Conservation (phyloP, 2,329 filamentous ascomycete species). For the Cryphonectria radicalis region DNA sequence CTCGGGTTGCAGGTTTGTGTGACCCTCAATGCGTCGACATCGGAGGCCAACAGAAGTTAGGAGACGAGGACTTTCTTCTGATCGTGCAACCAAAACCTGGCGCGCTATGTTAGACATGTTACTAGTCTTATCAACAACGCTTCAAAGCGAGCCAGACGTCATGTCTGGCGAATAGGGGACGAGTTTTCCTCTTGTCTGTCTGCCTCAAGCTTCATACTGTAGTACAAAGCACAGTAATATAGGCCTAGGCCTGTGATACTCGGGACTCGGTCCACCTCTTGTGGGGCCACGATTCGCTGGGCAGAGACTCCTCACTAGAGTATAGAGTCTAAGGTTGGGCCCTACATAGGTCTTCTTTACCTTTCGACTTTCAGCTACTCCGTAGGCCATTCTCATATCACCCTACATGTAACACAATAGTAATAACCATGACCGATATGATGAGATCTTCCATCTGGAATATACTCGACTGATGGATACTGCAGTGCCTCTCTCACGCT, state of each 20-base stretch:
- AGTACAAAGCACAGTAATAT: not conserved
- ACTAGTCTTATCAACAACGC: conserved; percentile 9
- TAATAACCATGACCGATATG: too few species aligned
- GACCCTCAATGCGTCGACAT: not conserved
- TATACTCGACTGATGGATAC: too few species aligned
- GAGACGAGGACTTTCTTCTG: not conserved
- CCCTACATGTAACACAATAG: too few species aligned
- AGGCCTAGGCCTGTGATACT: not conserved
- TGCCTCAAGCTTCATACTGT: not conserved
- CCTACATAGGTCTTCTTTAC: not conserved
- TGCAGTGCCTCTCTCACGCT: not conserved
- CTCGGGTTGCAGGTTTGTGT: not conserved
- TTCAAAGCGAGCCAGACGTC: not conserved
- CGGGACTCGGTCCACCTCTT: not conserved
- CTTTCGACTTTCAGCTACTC: not conserved
- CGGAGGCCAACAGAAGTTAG: too few species aligned
- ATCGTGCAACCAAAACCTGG: not conserved
- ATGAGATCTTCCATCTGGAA: too few species aligned
- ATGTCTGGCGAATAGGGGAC: not conserved
- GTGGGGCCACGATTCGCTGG: not conserved
- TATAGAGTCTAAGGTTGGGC: not conserved
- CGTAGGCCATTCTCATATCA: not conserved
- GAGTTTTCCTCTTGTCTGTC: not conserved
- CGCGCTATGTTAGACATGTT: conserved; percentile 7
- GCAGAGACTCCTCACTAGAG: not conserved